Percentiles rank a stretch among this genome's conserved stretches.
phyloP scores from a whole-genome alignment of 345 rosid genomes.

The Angophora floribunda region DNA sequence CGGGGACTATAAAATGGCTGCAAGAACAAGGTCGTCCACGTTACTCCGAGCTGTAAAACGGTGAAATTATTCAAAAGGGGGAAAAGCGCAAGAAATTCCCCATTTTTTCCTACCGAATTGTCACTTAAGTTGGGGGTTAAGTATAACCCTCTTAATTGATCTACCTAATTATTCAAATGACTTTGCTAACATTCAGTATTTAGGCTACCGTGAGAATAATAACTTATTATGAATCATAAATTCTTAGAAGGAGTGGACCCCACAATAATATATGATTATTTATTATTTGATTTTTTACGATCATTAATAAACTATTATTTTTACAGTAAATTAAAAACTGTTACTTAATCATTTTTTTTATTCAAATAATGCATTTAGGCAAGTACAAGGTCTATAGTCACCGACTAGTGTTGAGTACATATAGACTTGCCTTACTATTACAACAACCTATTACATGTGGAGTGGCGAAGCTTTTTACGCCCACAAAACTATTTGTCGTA shows the following conservation, averaged over 20 bases:
- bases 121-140: not conserved
- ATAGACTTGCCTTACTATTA: not conserved
- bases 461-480: not conserved
- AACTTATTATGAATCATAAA: too few species aligned
- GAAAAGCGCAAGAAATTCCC: too few species aligned
- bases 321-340: too few species aligned
- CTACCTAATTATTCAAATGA: not conserved
- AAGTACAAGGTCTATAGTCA: too few species aligned
- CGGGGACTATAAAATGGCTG: constrained; percentile 57
- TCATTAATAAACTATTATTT: too few species aligned
- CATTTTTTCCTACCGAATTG: not conserved
- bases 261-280: too few species aligned
- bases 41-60: constrained; percentile 34
- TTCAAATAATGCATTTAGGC: not conserved
- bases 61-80: not conserved
- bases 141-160: not conserved
- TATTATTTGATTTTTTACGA: too few species aligned
- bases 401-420: not conserved
- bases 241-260: too few species aligned
- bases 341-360: too few species aligned
- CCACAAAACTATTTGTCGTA: not conserved
- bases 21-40: constrained; percentile 69
- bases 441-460: not conserved
- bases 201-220: too few species aligned
- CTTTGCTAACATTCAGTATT: too few species aligned